Evolutionary conservation across 768 basidiomycete genomes (phyloP).

Genomic region (Rhizopogon sp.): DNA sequence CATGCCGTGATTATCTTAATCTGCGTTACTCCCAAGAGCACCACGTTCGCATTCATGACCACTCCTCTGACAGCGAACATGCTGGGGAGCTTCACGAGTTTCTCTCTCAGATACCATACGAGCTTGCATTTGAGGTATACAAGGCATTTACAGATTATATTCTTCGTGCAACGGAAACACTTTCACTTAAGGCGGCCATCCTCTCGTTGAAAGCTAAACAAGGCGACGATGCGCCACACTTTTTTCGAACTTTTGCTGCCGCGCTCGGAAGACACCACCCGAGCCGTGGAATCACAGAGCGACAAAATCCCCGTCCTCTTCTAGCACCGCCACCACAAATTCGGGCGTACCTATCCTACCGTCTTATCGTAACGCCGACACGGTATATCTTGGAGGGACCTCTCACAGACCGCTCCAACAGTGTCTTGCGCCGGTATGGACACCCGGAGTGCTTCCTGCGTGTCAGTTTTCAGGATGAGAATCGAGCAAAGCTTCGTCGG

Average conservation of each 20-base stretch:
- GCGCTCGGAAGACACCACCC: constrained; percentile 12
- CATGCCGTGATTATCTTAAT: constrained; percentile 15
- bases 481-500: constrained; percentile 27
- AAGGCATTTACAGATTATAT: constrained; percentile 27
- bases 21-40: constrained; percentile 6
- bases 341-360: constrained; percentile 27
- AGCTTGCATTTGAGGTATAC: constrained; percentile 34
- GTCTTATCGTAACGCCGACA: constrained; percentile 36
- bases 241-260: constrained; percentile 17
- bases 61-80: not conserved
- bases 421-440: constrained; percentile 32
- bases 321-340: constrained; percentile 16
- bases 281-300: constrained; percentile 11
- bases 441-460: constrained; percentile 41
- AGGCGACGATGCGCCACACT: constrained; percentile 15
- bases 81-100: constrained; percentile 10
- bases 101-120: constrained; percentile 23
- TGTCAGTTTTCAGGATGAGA: constrained; percentile 46
- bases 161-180: constrained; percentile 15
- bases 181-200: constrained; percentile 15
- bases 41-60: not conserved
- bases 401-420: constrained; percentile 31
- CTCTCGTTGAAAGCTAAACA: constrained; percentile 11
- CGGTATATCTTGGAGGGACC: constrained; percentile 35
- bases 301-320: constrained; percentile 15